Base-by-base conservation (phyloP, 768 basidiomycete genomes). In the Paxillus rubicundulus region DNA sequence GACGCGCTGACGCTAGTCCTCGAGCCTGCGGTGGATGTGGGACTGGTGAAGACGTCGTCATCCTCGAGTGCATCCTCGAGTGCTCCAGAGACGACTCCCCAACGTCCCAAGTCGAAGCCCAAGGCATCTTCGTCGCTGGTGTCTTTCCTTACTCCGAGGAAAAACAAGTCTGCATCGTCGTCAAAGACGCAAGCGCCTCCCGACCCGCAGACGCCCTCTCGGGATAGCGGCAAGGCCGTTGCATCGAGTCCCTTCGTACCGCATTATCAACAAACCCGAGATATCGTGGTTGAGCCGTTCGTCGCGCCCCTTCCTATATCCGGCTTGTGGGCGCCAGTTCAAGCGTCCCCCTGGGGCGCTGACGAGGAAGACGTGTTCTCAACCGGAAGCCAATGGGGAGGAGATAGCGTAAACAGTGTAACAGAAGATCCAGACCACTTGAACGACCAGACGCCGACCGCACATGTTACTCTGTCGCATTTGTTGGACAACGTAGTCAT, bases 401-500 rank as follows among this genome's bases (percentile, higher is more conserved):
- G 73, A 50, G 68, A 71, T 52, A 57, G 54, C 49, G 64, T 53
- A 36, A 32, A 59, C 27, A 33, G 42, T 30, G 16, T 39, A 8
- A 59, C 63, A 45, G 57, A 70, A 28, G 67, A 65, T n/a, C 37
- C 13, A 34, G 52, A 46, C 42, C 36, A 39, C 50, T 13, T 56
- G 58, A 24, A 63, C 14, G 65, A 72, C 9, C 70, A 68, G 70
- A 46, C 59, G 45, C 72, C 67, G 30, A 50, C 65, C 13, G 66
- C 70, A 14, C 76, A 68, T 17, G 78, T 95, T 24, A 92, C 89
- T 8, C 74, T 98, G 47, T 93, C 91, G 41, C 85, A 81, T 56
- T 67, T 98, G 50, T 72, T 98, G 67, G 96, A 98, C 66, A 98
- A 98, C 64, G 87, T 95, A 28, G 93, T 98, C 28, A 85, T 98